phyloP scores from a whole-genome alignment of 805 yeast genomes.

The Candida nitratophila region DNA sequence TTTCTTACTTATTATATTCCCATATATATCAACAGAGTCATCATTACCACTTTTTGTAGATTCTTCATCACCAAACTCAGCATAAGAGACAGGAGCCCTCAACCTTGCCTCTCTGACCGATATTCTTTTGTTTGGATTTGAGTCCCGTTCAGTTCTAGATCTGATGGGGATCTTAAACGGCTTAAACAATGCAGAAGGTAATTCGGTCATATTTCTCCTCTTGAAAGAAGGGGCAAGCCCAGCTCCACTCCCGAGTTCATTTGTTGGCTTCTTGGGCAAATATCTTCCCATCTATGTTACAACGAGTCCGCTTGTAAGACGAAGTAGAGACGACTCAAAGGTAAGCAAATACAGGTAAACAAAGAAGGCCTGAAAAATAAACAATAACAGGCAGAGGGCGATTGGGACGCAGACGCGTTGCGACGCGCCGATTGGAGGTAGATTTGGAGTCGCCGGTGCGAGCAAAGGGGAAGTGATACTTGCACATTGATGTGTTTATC shows the following conservation, averaged over 20 bases:
- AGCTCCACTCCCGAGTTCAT: slow-evolving; percentile 61
- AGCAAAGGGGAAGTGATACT: too few relatives aligned
- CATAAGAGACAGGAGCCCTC: slow-evolving; percentile 33
- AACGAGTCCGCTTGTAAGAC: too few relatives aligned
- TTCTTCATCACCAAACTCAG: slow-evolving; percentile 30
- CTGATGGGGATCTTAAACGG: slow-evolving; percentile 67
- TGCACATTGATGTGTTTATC: too few relatives aligned
- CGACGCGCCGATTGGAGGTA: too few relatives aligned
- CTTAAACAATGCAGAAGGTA: slow-evolving; percentile 42
- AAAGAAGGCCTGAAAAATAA: background rate
- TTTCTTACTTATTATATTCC: slow-evolving; percentile 22
- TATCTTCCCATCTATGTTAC: slow-evolving; percentile 6
- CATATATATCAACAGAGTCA: slow-evolving; percentile 23
- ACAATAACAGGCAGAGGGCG: background rate
- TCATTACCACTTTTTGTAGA: slow-evolving; percentile 18
- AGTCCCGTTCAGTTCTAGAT: slow-evolving; percentile 11
- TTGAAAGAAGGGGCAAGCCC: slow-evolving; percentile 52
- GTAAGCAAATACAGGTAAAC: too few relatives aligned
- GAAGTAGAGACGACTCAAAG: too few relatives aligned
- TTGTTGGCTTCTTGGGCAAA: slow-evolving; percentile 35
- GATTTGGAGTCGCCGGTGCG: too few relatives aligned
- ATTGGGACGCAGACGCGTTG: background rate
- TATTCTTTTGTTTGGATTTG: slow-evolving; percentile 8
- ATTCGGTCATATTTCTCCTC: slow-evolving; percentile 46
- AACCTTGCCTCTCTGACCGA: slow-evolving; percentile 20